Conservation (phyloP, 352 stramenopile species). For the Pythium oligandrum region DNA sequence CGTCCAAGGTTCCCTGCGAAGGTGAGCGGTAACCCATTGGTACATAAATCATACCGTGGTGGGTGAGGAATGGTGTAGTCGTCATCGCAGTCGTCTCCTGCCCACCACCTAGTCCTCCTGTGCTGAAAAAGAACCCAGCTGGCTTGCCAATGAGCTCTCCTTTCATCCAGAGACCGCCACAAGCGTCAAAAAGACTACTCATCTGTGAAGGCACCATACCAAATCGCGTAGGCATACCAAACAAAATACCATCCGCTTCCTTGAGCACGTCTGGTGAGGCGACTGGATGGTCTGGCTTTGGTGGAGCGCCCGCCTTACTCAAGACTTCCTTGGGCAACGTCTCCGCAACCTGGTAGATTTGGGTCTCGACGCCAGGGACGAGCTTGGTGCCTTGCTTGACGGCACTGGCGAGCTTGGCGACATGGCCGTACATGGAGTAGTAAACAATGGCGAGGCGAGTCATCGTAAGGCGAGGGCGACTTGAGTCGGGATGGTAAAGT, state of each 20-base stretch:
- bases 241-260: constrained; percentile 76
- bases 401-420: constrained; percentile 46
- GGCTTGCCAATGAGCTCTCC: constrained; percentile 86
- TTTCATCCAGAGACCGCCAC: constrained; percentile 73
- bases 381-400: constrained; percentile 64
- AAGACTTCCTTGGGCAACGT: constrained; percentile 47
- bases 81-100: constrained; percentile 89
- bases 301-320: too few species aligned
- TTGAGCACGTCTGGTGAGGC: constrained; percentile 45
- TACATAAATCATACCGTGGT: constrained; percentile 91
- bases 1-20: constrained; percentile 69
- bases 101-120: constrained; percentile 68
- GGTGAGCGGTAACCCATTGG: constrained; percentile 70
- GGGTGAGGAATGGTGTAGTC: constrained; percentile 77
- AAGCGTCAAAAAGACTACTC: constrained; percentile 86
- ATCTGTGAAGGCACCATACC: constrained; percentile 84
- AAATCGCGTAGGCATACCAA: constrained; percentile 85
- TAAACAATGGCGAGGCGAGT: constrained; percentile 66
- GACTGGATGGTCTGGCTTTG: constrained; percentile 52
- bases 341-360: constrained; percentile 66
- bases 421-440: constrained; percentile 79
- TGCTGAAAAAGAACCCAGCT: constrained; percentile 85
- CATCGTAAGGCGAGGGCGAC: constrained; percentile 17
- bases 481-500: too few species aligned
- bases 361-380: constrained; percentile 34